Evolutionary conservation across 306 rosid genomes (phyloP).

Genomic region (Comarum palustre): DNA sequence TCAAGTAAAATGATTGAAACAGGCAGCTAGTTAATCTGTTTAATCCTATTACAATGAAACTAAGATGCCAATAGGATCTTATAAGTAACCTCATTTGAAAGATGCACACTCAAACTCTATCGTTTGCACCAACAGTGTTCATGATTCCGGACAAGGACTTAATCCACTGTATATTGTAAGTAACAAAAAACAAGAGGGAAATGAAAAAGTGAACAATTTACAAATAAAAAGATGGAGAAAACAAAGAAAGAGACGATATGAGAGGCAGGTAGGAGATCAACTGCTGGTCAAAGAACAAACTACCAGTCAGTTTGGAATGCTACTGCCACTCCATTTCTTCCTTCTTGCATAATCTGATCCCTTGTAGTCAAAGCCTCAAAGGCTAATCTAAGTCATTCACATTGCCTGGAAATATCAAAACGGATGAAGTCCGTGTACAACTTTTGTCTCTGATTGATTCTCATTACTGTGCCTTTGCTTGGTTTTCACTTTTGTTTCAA

Average conservation of each 20-base stretch:
- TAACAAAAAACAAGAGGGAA: background rate
- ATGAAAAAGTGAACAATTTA: background rate
- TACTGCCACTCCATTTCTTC: slow-evolving; percentile 7
- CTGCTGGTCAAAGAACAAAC: slow-evolving; percentile 63
- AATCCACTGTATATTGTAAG: background rate
- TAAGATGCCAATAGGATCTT: no score
- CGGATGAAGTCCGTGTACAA: background rate
- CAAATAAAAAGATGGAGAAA: background rate
- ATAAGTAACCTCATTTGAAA: no score
- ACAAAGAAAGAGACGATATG: background rate
- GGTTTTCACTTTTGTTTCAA: slow-evolving; percentile 21
- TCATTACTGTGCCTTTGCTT: slow-evolving; percentile 10
- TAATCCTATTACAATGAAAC: no score
- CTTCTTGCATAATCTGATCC: slow-evolving; percentile 10
- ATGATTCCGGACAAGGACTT: background rate
- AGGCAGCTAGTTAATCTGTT: no score
- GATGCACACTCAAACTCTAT: no score
- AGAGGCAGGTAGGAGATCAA: slow-evolving; percentile 13
- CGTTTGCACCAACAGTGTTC: no score
- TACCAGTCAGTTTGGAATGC: slow-evolving; percentile 42
- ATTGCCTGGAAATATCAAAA: slow-evolving; percentile 17
- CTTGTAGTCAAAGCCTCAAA: slow-evolving; percentile 6
- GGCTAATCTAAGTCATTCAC: background rate
- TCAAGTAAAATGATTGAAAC: background rate
- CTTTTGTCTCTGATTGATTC: background rate